Evolutionary conservation across 768 basidiomycete species (phyloP), one percentile per base, ranked within the genome.

Genomic region (Serpula lacrymans): DNA sequence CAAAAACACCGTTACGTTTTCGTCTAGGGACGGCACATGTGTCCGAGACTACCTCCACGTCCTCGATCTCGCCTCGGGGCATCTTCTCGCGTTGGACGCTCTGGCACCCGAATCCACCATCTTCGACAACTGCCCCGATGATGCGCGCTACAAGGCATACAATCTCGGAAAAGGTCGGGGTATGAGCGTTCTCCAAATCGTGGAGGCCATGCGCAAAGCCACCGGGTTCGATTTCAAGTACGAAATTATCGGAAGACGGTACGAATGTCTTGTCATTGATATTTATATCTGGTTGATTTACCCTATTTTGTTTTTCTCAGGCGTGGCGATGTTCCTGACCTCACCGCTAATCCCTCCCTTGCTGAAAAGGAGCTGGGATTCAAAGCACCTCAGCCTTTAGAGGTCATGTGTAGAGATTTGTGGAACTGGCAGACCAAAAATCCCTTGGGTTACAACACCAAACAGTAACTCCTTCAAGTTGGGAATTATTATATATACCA

Each of bases 381-480:
- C 76, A 77, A 78, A 46, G 95, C 95, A 10, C 70, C 74, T 20
- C 75, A 80, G 54, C 74, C 82, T 52, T 74, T 99, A 32, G 84
- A 92, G 47, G 82, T 83, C 41, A 98, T 98, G 91, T 98, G 96
- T 64, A 72, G 79, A 41, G 96, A 99, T 64, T 70, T 96, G 52
- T 98, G 96, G 96, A 94, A 94, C 68, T 99, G 94, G 91, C 95
- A 98, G 70, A 81, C 80, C n/a, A 88, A 81, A 62, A 89, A 96
- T 54, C 89, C 88, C 6, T 58, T 77, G 22, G 93, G 93, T 3
- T 96, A 88, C 48, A 72, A 55, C 18, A 64, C 64, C 37, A 41
- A 53, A 52, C 53, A 46, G 28, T 57, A 43, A 60, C 33, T 28
- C 33, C 37, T 23, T 27, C 32, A 29, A 20, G 22, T 14, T n/a